Evolutionary conservation across 371 early-diverging fungal genomes (phyloP).

Genomic region (Mycotypha africana): DNA sequence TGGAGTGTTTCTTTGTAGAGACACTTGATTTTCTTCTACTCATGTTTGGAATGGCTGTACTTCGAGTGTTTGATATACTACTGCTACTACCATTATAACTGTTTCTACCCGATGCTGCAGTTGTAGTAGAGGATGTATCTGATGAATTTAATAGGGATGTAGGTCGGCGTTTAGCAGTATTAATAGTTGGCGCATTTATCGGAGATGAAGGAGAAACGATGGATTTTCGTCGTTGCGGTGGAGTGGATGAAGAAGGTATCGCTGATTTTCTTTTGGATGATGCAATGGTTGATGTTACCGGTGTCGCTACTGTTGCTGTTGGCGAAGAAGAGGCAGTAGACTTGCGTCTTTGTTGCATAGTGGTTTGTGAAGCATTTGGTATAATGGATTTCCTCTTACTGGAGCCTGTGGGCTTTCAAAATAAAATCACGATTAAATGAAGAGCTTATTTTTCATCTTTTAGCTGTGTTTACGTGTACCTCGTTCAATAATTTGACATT

Average conservation of each 20-base stretch:
- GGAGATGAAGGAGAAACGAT: constrained; percentile 1
- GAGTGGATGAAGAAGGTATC: constrained; percentile 16
- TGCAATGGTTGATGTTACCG: not conserved
- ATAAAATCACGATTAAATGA: too few relatives aligned
- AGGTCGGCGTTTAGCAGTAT: constrained; percentile 13
- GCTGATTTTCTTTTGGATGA: constrained; percentile 5
- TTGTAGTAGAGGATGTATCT: constrained; percentile 11
- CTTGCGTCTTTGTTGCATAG: too few relatives aligned
- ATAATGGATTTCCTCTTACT: too few relatives aligned
- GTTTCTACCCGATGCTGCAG: too few relatives aligned
- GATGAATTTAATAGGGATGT: constrained; percentile 14
- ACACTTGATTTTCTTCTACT: constrained; percentile 9
- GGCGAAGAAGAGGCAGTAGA: not conserved
- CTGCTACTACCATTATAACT: constrained; percentile 4
- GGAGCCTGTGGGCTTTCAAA: too few relatives aligned
- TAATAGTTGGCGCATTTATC: too few relatives aligned
- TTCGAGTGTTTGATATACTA: constrained; percentile 1
- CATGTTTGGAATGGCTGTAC: not conserved
- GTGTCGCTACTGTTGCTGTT: not conserved
- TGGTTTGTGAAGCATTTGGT: not conserved
- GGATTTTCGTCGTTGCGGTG: constrained; percentile 11
- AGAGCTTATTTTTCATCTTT: too few relatives aligned
- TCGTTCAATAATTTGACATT: constrained; percentile 36
- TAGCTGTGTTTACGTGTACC: too few relatives aligned
- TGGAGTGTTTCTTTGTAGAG: constrained; percentile 3